Evolutionary conservation across 2,329 filamentous ascomycete species (phyloP).

Genomic region (Diaporthe citrichinensis): DNA sequence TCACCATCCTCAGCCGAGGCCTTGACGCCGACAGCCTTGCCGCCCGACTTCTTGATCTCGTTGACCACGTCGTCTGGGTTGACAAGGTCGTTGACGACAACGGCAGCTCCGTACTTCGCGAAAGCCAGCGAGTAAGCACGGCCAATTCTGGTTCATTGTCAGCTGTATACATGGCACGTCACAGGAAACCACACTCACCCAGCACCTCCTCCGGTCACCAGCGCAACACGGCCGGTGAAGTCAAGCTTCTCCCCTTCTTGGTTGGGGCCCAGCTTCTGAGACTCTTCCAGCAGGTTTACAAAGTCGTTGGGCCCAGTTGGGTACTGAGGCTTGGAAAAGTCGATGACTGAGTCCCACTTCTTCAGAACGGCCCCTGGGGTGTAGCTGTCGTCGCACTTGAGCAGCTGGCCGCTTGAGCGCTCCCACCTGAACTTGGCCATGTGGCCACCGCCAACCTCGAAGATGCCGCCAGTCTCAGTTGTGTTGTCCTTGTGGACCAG

Average conservation of each 20-base stretch:
- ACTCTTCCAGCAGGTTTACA: constrained; percentile 85
- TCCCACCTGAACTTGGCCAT: constrained; percentile 96
- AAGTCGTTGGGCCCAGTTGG: constrained; percentile 91
- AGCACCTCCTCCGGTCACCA: constrained; percentile 90
- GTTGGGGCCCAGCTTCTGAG: constrained; percentile 81
- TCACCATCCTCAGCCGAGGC: constrained; percentile 95
- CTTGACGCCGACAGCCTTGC: constrained; percentile 93
- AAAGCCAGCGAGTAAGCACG: constrained; percentile 89
- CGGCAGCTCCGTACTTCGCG: constrained; percentile 84
- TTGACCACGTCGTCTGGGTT: constrained; percentile 92
- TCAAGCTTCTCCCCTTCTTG: constrained; percentile 80
- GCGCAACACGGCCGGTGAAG: constrained; percentile 87
- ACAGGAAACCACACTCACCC: constrained; percentile 64
- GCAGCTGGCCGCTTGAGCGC: constrained; percentile 87
- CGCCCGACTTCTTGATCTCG: constrained; percentile 92
- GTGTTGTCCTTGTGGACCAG: constrained; percentile 89
- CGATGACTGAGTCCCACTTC: constrained; percentile 89
- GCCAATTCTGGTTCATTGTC: constrained; percentile 74
- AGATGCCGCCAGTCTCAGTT: constrained; percentile 88
- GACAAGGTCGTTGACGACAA: constrained; percentile 96
- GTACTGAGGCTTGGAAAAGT: constrained; percentile 88
- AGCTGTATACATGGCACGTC: constrained; percentile 5
- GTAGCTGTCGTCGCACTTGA: constrained; percentile 90
- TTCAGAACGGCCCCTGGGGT: constrained; percentile 89
- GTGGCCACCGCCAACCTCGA: constrained; percentile 93